Evolutionary conservation across 169 alveolate genomes (phyloP).

Genomic region (Plasmodium inui): DNA sequence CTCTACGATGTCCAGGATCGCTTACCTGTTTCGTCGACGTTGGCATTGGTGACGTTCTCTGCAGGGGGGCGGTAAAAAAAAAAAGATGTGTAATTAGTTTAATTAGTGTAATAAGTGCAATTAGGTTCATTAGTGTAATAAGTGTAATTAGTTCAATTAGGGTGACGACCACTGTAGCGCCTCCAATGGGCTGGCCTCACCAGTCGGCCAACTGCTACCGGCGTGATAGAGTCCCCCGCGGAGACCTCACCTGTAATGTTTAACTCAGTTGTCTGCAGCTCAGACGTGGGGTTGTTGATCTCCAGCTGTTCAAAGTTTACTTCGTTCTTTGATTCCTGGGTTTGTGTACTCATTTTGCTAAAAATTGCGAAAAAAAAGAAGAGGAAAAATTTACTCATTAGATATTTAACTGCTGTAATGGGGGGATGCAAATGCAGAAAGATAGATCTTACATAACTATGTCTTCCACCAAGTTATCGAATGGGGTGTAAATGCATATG

Average conservation of each 20-base stretch:
- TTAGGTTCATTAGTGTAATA: too few relatives aligned
- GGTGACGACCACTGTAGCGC: background rate
- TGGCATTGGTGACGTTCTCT: conserved; percentile 26
- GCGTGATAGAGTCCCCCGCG: background rate
- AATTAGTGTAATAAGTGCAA: too few relatives aligned
- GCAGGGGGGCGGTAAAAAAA: background rate
- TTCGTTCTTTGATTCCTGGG: conserved; percentile 19
- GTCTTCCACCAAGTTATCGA: conserved; percentile 3
- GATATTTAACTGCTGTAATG: background rate
- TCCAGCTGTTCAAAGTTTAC: conserved; percentile 11
- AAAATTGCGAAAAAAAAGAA: conserved; percentile 3
- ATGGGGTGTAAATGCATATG: background rate
- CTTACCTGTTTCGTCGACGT: conserved; percentile 30
- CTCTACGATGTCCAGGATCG: background rate
- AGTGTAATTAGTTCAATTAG: too few relatives aligned
- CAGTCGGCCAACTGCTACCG: background rate
- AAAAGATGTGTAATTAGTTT: background rate
- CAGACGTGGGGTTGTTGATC: background rate
- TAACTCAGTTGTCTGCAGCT: conserved; percentile 24
- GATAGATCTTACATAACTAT: background rate
- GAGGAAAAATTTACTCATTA: background rate
- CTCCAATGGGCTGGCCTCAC: background rate
- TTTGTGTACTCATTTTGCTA: conserved; percentile 47
- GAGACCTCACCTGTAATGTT: conserved; percentile 17
- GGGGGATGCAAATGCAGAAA: background rate